Conservation (phyloP, 1,284 basidiomycete species). For the Pisolithus thermaeus region DNA sequence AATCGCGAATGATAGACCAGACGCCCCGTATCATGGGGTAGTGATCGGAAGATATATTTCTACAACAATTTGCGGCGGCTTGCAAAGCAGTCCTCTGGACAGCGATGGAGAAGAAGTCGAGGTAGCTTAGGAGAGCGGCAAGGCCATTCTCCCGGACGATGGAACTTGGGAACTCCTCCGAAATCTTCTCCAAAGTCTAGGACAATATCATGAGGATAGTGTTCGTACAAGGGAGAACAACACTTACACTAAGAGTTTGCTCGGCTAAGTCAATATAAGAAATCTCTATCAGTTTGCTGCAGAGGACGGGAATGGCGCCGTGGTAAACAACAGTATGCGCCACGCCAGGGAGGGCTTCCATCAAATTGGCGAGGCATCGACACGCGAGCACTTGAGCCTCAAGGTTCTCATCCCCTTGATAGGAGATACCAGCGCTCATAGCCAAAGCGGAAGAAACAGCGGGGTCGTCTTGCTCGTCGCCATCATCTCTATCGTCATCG, state of each 20-base stretch:
- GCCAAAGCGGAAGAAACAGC: constrained; percentile 80
- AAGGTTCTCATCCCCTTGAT: constrained; percentile 78
- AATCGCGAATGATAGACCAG: constrained; percentile 89
- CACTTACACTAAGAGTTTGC: constrained; percentile 89
- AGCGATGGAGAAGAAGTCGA: constrained; percentile 96
- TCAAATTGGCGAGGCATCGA: constrained; percentile 90
- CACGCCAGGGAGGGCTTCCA: constrained; percentile 93
- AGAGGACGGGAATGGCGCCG: constrained; percentile 90
- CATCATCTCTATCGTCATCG: constrained; percentile 58
- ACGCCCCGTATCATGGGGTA: constrained; percentile 84
- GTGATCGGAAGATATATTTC: constrained; percentile 81
- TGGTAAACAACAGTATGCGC: constrained; percentile 94
- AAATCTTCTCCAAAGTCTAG: constrained; percentile 95
- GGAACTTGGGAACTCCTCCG: constrained; percentile 89
- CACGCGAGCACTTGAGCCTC: constrained; percentile 92
- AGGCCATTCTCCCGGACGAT: constrained; percentile 93
- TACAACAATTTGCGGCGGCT: constrained; percentile 92
- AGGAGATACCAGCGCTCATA: constrained; percentile 60
- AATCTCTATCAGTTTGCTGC: constrained; percentile 93
- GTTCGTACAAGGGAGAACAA: constrained; percentile 5
- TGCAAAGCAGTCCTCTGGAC: constrained; percentile 95
- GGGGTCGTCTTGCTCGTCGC: constrained; percentile 67
- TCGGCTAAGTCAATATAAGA: constrained; percentile 96
- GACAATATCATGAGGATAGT: constrained; percentile 18
- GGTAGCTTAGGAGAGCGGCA: constrained; percentile 84